These are phyloP conservation scores for Babesia microti DNA, from an alignment of 169 alveolate genomes.

Conservation along the genomic window DNA sequence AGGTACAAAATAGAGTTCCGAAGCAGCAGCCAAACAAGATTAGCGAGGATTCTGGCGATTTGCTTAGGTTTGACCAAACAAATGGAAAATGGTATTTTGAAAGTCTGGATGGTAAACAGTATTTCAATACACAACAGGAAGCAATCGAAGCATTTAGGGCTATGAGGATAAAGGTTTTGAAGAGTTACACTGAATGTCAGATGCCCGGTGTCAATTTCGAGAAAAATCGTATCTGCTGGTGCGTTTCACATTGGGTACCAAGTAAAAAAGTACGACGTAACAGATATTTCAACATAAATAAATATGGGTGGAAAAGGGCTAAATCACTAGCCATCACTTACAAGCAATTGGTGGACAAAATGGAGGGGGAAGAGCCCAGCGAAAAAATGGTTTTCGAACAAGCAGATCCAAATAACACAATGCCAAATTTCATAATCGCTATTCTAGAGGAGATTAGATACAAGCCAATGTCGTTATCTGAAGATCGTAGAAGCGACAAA, in stretches of 20 bases:
- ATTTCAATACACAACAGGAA: slow-evolving; percentile 3
- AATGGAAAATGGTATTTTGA: slow-evolving; percentile 47
- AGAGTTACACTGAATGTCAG: slow-evolving; percentile 22
- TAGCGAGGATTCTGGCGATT: slow-evolving; percentile 12
- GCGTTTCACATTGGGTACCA: slow-evolving; percentile 46
- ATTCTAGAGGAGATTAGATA: slow-evolving; percentile 22
- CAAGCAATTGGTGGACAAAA: slow-evolving; percentile 13
- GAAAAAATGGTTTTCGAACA: slow-evolving; percentile 4
- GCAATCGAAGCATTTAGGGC: slow-evolving; percentile 12
- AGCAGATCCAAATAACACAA: slow-evolving; percentile 15
- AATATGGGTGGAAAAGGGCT: slow-evolving; percentile 47
- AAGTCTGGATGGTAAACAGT: slow-evolving; percentile 5
- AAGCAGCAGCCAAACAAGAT: background rate
- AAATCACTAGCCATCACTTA: slow-evolving; percentile 27
- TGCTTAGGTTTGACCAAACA: slow-evolving; percentile 31
- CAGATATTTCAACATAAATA: slow-evolving; percentile 40
- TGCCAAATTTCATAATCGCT: slow-evolving; percentile 20
- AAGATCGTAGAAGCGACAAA: too few relatives aligned
- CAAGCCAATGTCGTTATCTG: slow-evolving; percentile 8
- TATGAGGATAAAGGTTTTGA: slow-evolving; percentile 18
- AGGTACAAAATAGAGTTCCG: background rate
- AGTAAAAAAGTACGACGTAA: slow-evolving; percentile 38
- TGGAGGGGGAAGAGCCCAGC: slow-evolving; percentile 44
- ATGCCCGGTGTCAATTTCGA: slow-evolving; percentile 32
- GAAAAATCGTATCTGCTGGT: slow-evolving; percentile 40